Conservation (phyloP, 2,329 filamentous ascomycete genomes). For the Phialophora tarda region DNA sequence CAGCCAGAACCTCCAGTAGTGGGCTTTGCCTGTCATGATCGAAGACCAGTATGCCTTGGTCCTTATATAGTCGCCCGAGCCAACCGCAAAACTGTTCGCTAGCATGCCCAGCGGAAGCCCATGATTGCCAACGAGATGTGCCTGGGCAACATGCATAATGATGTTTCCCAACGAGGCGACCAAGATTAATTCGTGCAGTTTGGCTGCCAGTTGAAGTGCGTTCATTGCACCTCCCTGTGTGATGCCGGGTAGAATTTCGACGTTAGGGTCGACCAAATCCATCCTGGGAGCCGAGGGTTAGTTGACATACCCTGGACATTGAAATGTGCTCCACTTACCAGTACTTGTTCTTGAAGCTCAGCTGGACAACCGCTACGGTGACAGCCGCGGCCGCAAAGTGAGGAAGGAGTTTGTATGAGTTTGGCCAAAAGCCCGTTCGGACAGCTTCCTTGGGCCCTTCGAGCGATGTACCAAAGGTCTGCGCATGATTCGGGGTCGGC, state of each 20-base stretch:
- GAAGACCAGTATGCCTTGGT: constrained; percentile 39
- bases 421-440: constrained; percentile 25
- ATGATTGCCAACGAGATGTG: constrained; percentile 34
- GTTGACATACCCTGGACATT: neutral
- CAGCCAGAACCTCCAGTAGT: constrained; percentile 31
- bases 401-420: constrained; percentile 32
- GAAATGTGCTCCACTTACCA: neutral
- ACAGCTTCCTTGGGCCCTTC: constrained; percentile 32
- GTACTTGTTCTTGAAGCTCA: constrained; percentile 36
- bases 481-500: constrained; percentile 7
- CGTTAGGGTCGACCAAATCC: constrained; percentile 39
- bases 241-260: constrained; percentile 32
- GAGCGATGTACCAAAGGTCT: constrained; percentile 8
- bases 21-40: constrained; percentile 26
- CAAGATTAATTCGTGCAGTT: constrained; percentile 40
- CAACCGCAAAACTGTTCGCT: constrained; percentile 38
- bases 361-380: constrained; percentile 31
- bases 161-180: constrained; percentile 40
- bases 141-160: constrained; percentile 37
- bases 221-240: constrained; percentile 40
- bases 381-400: constrained; percentile 37
- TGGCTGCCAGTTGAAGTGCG: constrained; percentile 40
- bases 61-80: constrained; percentile 38
- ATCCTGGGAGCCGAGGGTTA: constrained; percentile 9
- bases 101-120: constrained; percentile 40